phyloP scores from a whole-genome alignment of 495 filamentous ascomycete genomes.

The Sphaerosporella brunnea region DNA sequence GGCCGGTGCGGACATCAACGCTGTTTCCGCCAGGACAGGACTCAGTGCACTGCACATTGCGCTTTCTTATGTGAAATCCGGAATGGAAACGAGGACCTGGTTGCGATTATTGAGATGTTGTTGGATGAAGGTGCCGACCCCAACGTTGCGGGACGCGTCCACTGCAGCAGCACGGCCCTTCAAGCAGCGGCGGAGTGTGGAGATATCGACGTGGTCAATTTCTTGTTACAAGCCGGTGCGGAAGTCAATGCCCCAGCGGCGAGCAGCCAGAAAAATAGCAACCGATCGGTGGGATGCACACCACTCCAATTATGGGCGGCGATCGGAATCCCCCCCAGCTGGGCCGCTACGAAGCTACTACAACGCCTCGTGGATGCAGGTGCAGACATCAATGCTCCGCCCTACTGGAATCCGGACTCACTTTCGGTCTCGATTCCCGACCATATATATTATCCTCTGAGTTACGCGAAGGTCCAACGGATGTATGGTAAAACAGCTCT shows the following conservation, averaged over 20 bases:
- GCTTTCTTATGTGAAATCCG: no score
- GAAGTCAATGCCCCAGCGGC: constrained; percentile 30
- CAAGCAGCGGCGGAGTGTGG: constrained; percentile 44
- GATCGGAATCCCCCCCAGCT: background rate
- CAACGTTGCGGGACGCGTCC: background rate
- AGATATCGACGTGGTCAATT: constrained; percentile 33
- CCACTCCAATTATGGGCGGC: background rate
- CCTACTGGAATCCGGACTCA: background rate
- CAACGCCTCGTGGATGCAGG: constrained; percentile 1
- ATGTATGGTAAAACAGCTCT: constrained; percentile 9
- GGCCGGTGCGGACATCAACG: constrained; percentile 7
- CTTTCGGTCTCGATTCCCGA: no score
- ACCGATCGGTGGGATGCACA: background rate
- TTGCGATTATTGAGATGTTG: constrained; percentile 3
- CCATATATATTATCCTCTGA: no score
- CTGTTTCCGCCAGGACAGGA: background rate
- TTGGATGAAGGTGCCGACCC: constrained; percentile 4
- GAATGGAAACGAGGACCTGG: no score
- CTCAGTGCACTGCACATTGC: background rate
- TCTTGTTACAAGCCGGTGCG: constrained; percentile 35
- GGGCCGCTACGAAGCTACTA: background rate
- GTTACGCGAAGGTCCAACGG: background rate
- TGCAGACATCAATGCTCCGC: constrained; percentile 12
- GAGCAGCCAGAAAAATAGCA: background rate
- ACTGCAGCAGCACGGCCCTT: constrained; percentile 30